phyloP scores from a whole-genome alignment of 352 stramenopile genomes.

The Peronosclerospora sorghi region DNA sequence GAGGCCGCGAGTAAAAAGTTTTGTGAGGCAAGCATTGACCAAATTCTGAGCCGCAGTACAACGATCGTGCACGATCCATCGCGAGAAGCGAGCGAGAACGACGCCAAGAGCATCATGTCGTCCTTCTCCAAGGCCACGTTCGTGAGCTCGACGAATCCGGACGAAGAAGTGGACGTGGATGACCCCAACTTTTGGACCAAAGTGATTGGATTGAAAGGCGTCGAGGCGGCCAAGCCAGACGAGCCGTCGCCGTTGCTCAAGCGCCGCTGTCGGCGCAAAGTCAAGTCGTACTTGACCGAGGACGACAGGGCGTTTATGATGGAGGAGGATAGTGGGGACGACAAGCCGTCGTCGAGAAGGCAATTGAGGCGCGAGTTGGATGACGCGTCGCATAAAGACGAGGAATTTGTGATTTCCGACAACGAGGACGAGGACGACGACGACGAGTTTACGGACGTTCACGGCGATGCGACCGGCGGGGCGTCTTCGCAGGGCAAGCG shows the following conservation, averaged over 20 bases:
- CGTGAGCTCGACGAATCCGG: constrained; percentile 76
- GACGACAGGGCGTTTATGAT: constrained; percentile 17
- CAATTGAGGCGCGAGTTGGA: constrained; percentile 10
- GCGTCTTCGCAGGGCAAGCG: constrained; percentile 17
- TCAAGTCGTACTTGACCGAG: constrained; percentile 68
- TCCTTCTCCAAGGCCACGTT: constrained; percentile 91
- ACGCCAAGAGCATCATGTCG: constrained; percentile 72
- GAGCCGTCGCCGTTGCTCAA: constrained; percentile 71
- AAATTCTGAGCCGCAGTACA: constrained; percentile 90
- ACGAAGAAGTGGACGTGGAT: constrained; percentile 85
- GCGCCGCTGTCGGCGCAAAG: constrained; percentile 47
- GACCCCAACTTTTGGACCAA: constrained; percentile 94
- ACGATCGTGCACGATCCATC: constrained; percentile 83
- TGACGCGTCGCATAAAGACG: constrained; percentile 32
- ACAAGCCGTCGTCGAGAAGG: constrained; percentile 21
- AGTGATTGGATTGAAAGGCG: constrained; percentile 78
- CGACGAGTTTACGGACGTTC: constrained; percentile 47
- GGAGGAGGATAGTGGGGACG: constrained; percentile 49
- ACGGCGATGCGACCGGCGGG: constrained; percentile 28
- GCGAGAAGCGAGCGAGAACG: constrained; percentile 25
- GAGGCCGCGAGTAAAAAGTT: constrained; percentile 93
- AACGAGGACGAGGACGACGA: constrained; percentile 38
- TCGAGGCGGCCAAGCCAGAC: constrained; percentile 45
- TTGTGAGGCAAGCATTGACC: constrained; percentile 96
- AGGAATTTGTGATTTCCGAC: constrained; percentile 71